Percentiles rank a stretch among this genome's conserved stretches.
Evolutionary conservation across 2,329 filamentous ascomycete species (phyloP).

Genomic region (Epichloe aotearoae): DNA sequence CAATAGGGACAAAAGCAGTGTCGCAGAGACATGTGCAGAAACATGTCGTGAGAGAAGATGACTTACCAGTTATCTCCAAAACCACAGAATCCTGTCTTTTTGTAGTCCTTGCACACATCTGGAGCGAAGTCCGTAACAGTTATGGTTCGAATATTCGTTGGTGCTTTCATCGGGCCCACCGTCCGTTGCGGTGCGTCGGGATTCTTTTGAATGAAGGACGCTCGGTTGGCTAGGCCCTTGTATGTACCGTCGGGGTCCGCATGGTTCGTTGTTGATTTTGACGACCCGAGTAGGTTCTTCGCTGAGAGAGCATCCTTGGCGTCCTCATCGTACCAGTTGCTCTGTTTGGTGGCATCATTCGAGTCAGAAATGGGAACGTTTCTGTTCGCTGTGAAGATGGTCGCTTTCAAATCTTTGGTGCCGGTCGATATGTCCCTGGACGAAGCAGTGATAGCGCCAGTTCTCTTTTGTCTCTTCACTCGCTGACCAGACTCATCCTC

Average conservation of each 20-base stretch:
- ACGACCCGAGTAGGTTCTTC: conserved; percentile 46
- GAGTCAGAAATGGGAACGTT: conserved; percentile 47
- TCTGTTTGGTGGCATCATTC: conserved; percentile 82
- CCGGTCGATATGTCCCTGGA: conserved; percentile 30
- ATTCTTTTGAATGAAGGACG: conserved; percentile 68
- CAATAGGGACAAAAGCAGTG: background rate
- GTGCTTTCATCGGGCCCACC: conserved; percentile 77
- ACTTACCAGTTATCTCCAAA: conserved; percentile 29
- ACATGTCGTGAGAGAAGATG: background rate
- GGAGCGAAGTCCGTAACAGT: conserved; percentile 85
- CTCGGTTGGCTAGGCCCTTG: conserved; percentile 60
- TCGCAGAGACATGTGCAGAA: background rate
- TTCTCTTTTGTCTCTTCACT: conserved; percentile 66
- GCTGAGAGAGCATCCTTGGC: conserved; percentile 30
- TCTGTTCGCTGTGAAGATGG: conserved; percentile 48
- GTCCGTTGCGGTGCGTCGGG: conserved; percentile 55
- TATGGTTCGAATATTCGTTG: conserved; percentile 80
- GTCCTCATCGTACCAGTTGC: conserved; percentile 81
- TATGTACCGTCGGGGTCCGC: conserved; percentile 52
- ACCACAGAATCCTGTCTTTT: conserved; percentile 48
- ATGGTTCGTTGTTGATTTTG: conserved; percentile 26
- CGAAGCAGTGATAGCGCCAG: conserved; percentile 51
- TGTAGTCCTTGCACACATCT: conserved; percentile 92
- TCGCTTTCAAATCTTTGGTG: conserved; percentile 30
- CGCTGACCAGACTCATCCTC: conserved; percentile 65